A percentile compares a stretch with the other conserved stretches of the same genome.
Conservation (phyloP, 768 basidiomycete genomes). For the Chalciporus pseudorubinellus region DNA sequence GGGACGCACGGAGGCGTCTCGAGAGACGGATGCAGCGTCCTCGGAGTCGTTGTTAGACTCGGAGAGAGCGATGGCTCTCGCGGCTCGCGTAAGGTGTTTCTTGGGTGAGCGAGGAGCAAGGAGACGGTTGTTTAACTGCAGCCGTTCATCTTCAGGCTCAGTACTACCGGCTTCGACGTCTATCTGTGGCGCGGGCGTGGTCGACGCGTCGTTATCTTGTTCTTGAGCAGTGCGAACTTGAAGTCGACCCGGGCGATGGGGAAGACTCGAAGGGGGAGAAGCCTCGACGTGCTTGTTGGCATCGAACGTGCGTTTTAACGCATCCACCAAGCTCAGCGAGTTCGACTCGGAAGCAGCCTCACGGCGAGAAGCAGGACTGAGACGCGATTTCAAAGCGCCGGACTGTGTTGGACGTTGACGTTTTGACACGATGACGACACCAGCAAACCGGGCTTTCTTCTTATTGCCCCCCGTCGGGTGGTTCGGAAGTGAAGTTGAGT, state of each 20-base stretch:
- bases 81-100: not conserved
- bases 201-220: not conserved
- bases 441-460: constrained; percentile 24
- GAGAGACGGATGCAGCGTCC: not conserved
- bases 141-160: constrained; percentile 21
- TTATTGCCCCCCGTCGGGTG: not conserved
- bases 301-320: constrained; percentile 24
- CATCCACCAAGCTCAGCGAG: constrained; percentile 20
- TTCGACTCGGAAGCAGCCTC: not conserved
- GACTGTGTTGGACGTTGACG: not conserved
- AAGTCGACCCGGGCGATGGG: not conserved
- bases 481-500: not conserved
- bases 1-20: not conserved
- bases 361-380: not conserved
- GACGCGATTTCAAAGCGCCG: not conserved
- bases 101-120: constrained; percentile 1
- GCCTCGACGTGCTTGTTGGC: constrained; percentile 21
- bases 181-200: constrained; percentile 8
- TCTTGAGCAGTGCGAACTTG: not conserved
- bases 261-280: not conserved
- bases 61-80: not conserved
- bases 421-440: constrained; percentile 22
- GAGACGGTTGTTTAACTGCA: constrained; percentile 13
- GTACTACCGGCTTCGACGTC: constrained; percentile 19
- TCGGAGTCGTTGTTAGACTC: constrained; percentile 17